Base-by-base conservation (phyloP, 2,329 filamentous ascomycete species). In the Botrytis squamosa region DNA sequence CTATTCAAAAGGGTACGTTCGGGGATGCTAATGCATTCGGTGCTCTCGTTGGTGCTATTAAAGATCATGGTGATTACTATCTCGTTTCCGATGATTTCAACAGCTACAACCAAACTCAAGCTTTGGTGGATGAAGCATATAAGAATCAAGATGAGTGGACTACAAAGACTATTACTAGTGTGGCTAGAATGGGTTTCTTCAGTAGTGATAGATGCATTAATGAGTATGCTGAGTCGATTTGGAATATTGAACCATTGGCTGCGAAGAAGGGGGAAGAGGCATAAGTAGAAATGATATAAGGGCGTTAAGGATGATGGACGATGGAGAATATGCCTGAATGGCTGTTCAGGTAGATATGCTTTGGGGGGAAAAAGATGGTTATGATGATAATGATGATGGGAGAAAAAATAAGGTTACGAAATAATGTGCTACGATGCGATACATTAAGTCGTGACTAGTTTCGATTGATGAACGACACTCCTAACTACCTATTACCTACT, bases 21-120 rank as follows among this genome's bases (percentile, higher is more conserved):
- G 96, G 96, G 73, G 90, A 94, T 73, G 86, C 91, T 0, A 85
- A 88, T 70, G 88, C 93, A 80, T 99, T 98, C 83, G 86, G 88
- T n/a, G 92, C 93, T 44, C 87, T 99, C 76, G 88, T 97, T 77
- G 89, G 92, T 76, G 92, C 93, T 16, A 95, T 99, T 77, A 90
- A 92, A 76, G 92, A 97, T 75, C 96, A 98, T 77, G 95, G 96
- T 57, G 96, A 99, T 83, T 98, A 97, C 86, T 99, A 99, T 83
- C 89, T 99, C 44, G 95, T 98, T 66, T 97, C 94, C 57, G 96
- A 99, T 81, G 96, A 99, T 83, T 99, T 99, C 88, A 90, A 93
- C 84, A 95, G 92, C 81, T 99, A 99, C 85, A 86, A 97, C 79
- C 90, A 95, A 83, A 97, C 96, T 12, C 96, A 99, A 77, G 88